Evolutionary conservation across 202 grass and related monocot genomes (phyloP).

Genomic region (Saccharum hybrid): DNA sequence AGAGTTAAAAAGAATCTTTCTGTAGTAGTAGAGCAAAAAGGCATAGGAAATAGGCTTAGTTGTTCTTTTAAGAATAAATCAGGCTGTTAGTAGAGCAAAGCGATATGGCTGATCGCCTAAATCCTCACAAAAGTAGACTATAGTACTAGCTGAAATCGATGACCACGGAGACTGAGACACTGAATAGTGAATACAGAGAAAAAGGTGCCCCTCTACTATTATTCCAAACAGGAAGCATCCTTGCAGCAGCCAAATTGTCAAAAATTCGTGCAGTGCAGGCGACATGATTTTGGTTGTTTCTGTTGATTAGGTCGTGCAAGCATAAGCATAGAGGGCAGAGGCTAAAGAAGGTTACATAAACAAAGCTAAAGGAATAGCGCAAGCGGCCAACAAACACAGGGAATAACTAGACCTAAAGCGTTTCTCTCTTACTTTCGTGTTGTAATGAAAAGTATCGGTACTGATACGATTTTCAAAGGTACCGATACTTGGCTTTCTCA

Average conservation of each 20-base stretch:
- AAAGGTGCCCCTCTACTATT: slow-evolving; percentile 30
- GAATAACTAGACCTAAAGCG: slow-evolving; percentile 44
- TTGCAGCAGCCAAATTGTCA: slow-evolving; percentile 38
- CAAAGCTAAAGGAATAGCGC: slow-evolving; percentile 46
- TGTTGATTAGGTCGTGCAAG: slow-evolving; percentile 38
- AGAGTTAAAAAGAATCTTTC: not conserved
- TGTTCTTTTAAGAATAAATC: slow-evolving; percentile 1
- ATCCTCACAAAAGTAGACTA: slow-evolving; percentile 25
- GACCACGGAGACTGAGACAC: not conserved
- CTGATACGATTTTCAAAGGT: slow-evolving; percentile 31
- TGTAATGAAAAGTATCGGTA: slow-evolving; percentile 20
- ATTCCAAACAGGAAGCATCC: slow-evolving; percentile 52
- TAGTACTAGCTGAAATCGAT: slow-evolving; percentile 27
- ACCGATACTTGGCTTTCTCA: slow-evolving; percentile 24
- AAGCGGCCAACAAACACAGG: slow-evolving; percentile 44
- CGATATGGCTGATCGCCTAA: slow-evolving; percentile 10
- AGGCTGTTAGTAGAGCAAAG: slow-evolving; percentile 19
- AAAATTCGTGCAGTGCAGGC: slow-evolving; percentile 48
- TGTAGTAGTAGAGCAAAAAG: not conserved
- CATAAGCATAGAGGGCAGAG: slow-evolving; percentile 35
- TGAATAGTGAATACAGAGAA: slow-evolving; percentile 35
- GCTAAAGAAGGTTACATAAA: slow-evolving; percentile 21
- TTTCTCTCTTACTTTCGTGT: slow-evolving; percentile 20
- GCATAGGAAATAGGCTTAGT: not conserved
- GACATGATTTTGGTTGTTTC: slow-evolving; percentile 34